A percentile compares a stretch with the other conserved stretches of the same genome.
These are phyloP conservation scores for Falciphora oryzae DNA, from an alignment of 2,329 filamentous ascomycete species.

Conservation along the genomic window DNA sequence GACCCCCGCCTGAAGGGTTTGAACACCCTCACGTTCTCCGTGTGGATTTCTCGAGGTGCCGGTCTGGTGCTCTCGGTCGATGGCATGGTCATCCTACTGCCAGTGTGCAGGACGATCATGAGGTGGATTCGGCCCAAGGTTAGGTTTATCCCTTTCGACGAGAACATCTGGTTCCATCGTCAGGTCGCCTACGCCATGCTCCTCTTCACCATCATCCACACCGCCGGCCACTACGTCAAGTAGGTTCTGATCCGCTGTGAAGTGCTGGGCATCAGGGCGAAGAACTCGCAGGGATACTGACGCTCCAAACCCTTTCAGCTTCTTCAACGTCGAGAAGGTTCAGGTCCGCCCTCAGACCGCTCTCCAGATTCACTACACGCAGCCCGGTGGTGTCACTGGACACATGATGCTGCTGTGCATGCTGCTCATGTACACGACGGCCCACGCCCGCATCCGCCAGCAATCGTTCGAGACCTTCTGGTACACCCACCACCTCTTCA, in stretches of 20 bases:
- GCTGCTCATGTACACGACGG: conserved; percentile 95
- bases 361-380: conserved; percentile 83
- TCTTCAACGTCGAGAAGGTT: conserved; percentile 86
- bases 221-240: conserved; percentile 87
- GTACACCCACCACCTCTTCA: conserved; percentile 99
- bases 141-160: conserved; percentile 85
- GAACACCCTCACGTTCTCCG: conserved; percentile 78
- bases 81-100: conserved; percentile 79
- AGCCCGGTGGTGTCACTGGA: conserved; percentile 87
- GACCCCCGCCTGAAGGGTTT: conserved; percentile 67
- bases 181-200: conserved; percentile 89
- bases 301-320: conserved; percentile 47
- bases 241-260: conserved; percentile 33
- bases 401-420: conserved; percentile 99
- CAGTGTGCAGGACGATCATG: conserved; percentile 90
- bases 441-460: conserved; percentile 87
- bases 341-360: conserved; percentile 78
- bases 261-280: background rate
- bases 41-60: conserved; percentile 94
- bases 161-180: conserved; percentile 94
- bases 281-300: background rate
- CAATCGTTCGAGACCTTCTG: conserved; percentile 98
- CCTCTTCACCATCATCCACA: conserved; percentile 74
- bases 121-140: conserved; percentile 81
- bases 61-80: conserved; percentile 82